Conservation (phyloP, 345 rosid genomes). For the Gossypium bickii region DNA sequence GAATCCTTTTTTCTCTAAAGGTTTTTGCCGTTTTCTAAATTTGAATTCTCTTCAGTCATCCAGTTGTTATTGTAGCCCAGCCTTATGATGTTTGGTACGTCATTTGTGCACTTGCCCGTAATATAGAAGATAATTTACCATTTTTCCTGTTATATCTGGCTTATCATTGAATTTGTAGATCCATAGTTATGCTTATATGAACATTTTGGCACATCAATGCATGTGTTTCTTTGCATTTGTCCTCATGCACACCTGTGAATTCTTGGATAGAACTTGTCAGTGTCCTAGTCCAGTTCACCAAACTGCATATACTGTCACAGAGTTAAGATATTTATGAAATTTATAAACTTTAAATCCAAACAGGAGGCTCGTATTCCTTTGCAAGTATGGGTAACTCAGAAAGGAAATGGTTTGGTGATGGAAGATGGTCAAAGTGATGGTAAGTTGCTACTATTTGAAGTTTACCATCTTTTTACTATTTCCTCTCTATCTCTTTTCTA, state of each 20-base stretch:
- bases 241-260: background rate
- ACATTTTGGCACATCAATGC: slow-evolving; percentile 3
- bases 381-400: slow-evolving; percentile 80
- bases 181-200: background rate
- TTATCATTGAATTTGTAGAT: background rate
- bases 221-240: background rate
- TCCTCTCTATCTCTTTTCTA: background rate
- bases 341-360: slow-evolving; percentile 16
- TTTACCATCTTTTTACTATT: background rate
- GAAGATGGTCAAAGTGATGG: slow-evolving; percentile 76
- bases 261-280: background rate
- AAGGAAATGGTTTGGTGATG: slow-evolving; percentile 60
- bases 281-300: background rate
- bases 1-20: background rate
- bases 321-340: background rate
- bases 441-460: slow-evolving; percentile 24
- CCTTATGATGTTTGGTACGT: background rate
- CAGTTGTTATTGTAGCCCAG: background rate
- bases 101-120: background rate
- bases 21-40: background rate
- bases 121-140: background rate
- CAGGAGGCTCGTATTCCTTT: slow-evolving; percentile 88
- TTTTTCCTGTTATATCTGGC: background rate
- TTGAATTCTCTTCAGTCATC: background rate
- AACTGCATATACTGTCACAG: background rate